phyloP scores from a whole-genome alignment of 805 yeast species.

The Cyberlindnera maritima region DNA sequence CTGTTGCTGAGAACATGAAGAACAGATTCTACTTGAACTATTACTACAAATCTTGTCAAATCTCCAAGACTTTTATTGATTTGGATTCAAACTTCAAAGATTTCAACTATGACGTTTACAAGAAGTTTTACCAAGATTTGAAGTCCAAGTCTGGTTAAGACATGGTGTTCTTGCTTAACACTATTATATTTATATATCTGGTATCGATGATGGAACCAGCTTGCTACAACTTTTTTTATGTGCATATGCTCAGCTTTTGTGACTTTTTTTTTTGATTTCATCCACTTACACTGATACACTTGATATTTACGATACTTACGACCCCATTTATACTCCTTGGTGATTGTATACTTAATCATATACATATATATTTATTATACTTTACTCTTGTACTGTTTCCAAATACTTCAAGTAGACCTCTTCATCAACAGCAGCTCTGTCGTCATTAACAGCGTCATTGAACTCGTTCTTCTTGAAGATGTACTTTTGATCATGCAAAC shows the following conservation, averaged over 20 bases:
- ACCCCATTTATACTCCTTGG: not conserved
- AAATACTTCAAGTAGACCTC: slow-evolving; percentile 18
- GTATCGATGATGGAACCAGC: not conserved
- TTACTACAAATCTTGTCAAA: slow-evolving; percentile 56
- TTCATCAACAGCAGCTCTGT: slow-evolving; percentile 32
- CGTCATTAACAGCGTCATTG: slow-evolving; percentile 36
- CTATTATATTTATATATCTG: not conserved
- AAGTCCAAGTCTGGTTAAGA: slow-evolving; percentile 11
- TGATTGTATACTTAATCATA: slow-evolving; percentile 1
- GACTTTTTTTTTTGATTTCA: not conserved
- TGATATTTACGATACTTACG: slow-evolving; percentile 1
- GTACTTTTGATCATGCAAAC: slow-evolving; percentile 41
- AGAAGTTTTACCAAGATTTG: slow-evolving; percentile 33
- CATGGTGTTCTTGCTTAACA: not conserved
- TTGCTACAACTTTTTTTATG: not conserved
- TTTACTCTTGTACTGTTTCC: slow-evolving; percentile 1
- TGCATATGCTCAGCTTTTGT: no score
- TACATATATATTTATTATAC: slow-evolving; percentile 1
- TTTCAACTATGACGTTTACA: slow-evolving; percentile 50
- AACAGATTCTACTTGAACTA: slow-evolving; percentile 35
- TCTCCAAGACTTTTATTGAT: slow-evolving; percentile 59
- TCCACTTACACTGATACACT: not conserved
- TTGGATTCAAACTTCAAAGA: slow-evolving; percentile 59
- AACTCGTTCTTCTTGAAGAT: slow-evolving; percentile 42
- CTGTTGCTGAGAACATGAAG: slow-evolving; percentile 15